A percentile compares a stretch with the other conserved stretches of the same genome.
These are phyloP conservation scores for Scutellaria galericulata DNA, from an alignment of 257 asterid genomes.

Conservation along the genomic window DNA sequence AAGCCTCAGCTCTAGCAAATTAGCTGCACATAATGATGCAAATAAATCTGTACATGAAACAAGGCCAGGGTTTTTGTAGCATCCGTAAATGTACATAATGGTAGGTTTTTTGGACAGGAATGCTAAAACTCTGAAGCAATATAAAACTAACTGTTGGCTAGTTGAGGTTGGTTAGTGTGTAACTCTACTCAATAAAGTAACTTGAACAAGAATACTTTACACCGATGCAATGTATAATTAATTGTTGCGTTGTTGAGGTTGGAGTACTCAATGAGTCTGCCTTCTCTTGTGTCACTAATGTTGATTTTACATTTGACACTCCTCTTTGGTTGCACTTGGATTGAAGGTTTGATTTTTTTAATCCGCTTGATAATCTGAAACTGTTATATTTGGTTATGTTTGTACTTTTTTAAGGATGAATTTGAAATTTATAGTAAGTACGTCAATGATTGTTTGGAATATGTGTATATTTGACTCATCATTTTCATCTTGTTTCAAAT, in stretches of 20 bases:
- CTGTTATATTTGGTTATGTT: not conserved
- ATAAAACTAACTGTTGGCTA: conserved; percentile 26
- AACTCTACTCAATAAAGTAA: too few relatives aligned
- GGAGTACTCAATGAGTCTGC: not conserved
- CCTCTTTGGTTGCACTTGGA: too few relatives aligned
- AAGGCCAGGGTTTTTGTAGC: conserved; percentile 56
- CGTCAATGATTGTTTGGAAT: not conserved
- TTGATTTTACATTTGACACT: too few relatives aligned
- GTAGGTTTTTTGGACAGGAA: conserved; percentile 31
- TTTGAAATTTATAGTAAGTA: not conserved
- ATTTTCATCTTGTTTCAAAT: too few relatives aligned
- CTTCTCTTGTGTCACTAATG: not conserved
- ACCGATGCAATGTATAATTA: not conserved
- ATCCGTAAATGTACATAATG: conserved; percentile 38
- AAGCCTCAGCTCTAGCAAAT: conserved; percentile 50
- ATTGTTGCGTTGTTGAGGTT: not conserved
- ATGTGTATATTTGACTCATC: not conserved
- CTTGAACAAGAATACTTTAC: not conserved
- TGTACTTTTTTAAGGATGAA: not conserved
- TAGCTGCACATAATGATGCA: conserved; percentile 42
- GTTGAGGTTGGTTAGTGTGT: conserved; percentile 17
- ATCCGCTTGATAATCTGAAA: not conserved
- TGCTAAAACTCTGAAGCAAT: conserved; percentile 27
- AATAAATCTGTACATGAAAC: conserved; percentile 44
- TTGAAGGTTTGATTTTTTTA: too few relatives aligned